Conservation (phyloP, 2,329 filamentous ascomycete species). For the Aspergillus awamori region DNA sequence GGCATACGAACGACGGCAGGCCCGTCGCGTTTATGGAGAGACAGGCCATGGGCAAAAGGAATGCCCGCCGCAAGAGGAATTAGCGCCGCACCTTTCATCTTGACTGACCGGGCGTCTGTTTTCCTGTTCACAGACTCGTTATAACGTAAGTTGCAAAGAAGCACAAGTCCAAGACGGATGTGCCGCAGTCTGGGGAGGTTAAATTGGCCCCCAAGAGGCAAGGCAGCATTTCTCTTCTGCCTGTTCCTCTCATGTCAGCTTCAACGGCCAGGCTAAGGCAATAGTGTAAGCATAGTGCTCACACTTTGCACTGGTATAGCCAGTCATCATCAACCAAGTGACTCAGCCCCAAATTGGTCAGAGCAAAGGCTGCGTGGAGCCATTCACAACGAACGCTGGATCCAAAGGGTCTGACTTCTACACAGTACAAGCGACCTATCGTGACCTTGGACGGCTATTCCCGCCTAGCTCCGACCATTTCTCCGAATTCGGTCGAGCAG, state of each 20-base stretch:
- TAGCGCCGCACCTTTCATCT: not conserved
- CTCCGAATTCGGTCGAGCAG: not conserved
- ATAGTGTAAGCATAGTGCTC: not conserved
- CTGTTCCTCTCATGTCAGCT: not conserved
- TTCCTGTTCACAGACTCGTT: not conserved
- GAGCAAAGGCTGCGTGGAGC: not conserved
- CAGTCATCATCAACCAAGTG: not conserved
- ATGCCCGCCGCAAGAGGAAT: not conserved
- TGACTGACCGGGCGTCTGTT: not conserved
- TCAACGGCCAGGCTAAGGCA: not conserved
- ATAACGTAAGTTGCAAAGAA: not conserved
- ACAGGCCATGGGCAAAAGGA: slow-evolving; percentile 2
- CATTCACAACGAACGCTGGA: not conserved
- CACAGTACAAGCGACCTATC: not conserved
- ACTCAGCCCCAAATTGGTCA: not conserved
- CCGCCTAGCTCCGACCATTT: not conserved
- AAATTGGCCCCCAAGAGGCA: not conserved
- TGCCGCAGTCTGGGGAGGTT: not conserved
- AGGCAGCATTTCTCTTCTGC: not conserved
- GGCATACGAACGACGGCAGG: slow-evolving; percentile 17
- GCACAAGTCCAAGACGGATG: not conserved
- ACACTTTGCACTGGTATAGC: not conserved
- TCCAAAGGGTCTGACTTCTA: not conserved
- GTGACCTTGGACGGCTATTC: not conserved
- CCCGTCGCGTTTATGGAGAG: slow-evolving; percentile 15